Evolutionary conservation across 352 stramenopile species (phyloP).

Genomic region (Pythium chondricola): DNA sequence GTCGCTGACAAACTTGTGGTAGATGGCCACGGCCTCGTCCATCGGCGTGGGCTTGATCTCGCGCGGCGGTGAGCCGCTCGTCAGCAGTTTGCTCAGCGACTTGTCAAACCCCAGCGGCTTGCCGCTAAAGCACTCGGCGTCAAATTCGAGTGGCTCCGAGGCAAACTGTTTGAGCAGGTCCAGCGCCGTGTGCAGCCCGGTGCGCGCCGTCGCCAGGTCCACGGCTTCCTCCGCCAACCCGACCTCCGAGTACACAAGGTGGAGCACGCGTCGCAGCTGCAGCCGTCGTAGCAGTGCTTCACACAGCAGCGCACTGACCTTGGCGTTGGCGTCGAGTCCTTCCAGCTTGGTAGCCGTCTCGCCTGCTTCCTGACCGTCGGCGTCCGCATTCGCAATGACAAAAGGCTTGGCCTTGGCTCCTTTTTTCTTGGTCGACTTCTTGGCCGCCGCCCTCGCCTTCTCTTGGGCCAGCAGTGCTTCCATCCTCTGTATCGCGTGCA

Average conservation of each 20-base stretch:
- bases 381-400: conserved; percentile 13
- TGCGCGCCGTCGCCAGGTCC: conserved; percentile 32
- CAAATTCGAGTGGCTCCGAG: conserved; percentile 60
- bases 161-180: conserved; percentile 36
- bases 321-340: conserved; percentile 39
- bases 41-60: conserved; percentile 59
- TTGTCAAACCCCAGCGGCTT: conserved; percentile 72
- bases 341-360: conserved; percentile 24
- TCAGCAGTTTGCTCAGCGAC: conserved; percentile 59
- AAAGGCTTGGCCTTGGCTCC: conserved; percentile 27
- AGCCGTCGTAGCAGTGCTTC: conserved; percentile 61
- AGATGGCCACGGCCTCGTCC: conserved; percentile 42
- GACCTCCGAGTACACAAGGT: conserved; percentile 15
- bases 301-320: conserved; percentile 43
- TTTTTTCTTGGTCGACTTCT: conserved; percentile 57
- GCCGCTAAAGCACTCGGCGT: conserved; percentile 58
- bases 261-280: conserved; percentile 32
- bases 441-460: conserved; percentile 18
- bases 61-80: conserved; percentile 61
- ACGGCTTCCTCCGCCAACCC: conserved; percentile 39
- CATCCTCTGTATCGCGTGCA: conserved; percentile 40
- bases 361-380: not conserved
- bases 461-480: conserved; percentile 35
- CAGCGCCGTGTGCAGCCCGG: conserved; percentile 34
- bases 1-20: conserved; percentile 48